Percentiles rank a stretch among this genome's conserved stretches.
phyloP scores from a whole-genome alignment of 139 green algal genomes.

The Micractinium sp. region DNA sequence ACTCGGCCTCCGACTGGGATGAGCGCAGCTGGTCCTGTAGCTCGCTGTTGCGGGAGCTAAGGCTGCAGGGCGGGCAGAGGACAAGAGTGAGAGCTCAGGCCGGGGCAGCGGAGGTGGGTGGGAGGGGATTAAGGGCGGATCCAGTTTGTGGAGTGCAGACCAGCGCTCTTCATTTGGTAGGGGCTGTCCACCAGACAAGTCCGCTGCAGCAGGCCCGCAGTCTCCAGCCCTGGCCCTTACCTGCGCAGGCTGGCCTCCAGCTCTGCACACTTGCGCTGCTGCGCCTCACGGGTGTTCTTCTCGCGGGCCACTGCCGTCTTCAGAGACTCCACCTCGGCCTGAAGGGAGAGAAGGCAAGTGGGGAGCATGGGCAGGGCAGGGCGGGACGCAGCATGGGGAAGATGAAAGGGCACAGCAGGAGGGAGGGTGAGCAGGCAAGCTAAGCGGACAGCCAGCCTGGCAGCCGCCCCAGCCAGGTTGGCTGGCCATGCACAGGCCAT shows the following conservation, averaged over 20 bases:
- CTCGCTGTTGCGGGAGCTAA: background rate
- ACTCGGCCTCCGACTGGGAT: background rate
- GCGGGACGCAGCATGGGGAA: background rate
- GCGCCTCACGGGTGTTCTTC: slow-evolving; percentile 16
- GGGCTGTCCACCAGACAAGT: background rate
- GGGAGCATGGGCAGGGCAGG: background rate
- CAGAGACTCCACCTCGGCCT: slow-evolving; percentile 27
- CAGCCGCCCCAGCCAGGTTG: background rate
- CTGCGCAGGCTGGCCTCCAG: slow-evolving; percentile 34
- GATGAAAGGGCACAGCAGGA: background rate
- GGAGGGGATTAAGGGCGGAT: background rate
- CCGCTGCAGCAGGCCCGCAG: background rate
- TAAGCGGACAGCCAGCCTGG: background rate
- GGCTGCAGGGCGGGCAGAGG: background rate
- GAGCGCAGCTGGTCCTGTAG: slow-evolving; percentile 5
- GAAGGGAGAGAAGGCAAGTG: background rate
- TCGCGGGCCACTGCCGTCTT: slow-evolving; percentile 1
- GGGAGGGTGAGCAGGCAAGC: background rate
- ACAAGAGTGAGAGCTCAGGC: background rate
- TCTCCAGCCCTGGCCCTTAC: background rate
- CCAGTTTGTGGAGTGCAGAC: too few species aligned
- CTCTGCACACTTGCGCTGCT: slow-evolving; percentile 21
- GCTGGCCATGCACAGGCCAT: background rate
- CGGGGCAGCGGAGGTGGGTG: background rate
- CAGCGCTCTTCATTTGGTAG: background rate